Conservation (phyloP, 2,329 filamentous ascomycete species). For the Geosmithia morbida region DNA sequence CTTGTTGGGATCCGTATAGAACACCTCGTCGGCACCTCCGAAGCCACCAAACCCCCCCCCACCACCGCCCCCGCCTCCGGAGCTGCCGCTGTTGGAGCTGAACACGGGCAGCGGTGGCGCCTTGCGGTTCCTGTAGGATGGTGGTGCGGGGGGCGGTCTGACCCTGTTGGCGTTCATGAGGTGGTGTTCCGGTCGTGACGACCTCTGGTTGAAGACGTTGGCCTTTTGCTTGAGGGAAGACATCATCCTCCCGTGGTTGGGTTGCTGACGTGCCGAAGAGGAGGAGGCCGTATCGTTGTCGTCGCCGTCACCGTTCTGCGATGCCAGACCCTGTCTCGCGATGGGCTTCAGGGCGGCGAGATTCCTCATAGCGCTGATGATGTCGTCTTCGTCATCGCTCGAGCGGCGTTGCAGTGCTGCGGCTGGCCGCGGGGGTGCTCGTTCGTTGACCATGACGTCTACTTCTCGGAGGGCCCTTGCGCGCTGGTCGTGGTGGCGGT, state of each 20-base stretch:
- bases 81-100: conserved; percentile 18
- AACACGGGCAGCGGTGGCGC: conserved; percentile 31
- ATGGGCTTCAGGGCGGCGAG: conserved; percentile 9
- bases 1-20: conserved; percentile 57
- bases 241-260: conserved; percentile 25
- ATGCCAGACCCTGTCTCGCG: background rate
- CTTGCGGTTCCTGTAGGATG: conserved; percentile 31
- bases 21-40: conserved; percentile 24
- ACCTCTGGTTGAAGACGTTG: conserved; percentile 37
- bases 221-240: conserved; percentile 41
- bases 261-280: conserved; percentile 3
- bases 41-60: background rate
- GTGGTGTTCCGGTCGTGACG: conserved; percentile 42
- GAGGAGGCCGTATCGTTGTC: background rate
- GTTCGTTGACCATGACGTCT: conserved; percentile 30
- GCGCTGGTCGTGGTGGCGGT: background rate
- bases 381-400: conserved; percentile 15
- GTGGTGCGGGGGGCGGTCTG: conserved; percentile 31
- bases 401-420: conserved; percentile 9
- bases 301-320: background rate
- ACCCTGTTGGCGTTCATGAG: conserved; percentile 29
- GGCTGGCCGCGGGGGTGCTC: conserved; percentile 17
- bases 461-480: background rate
- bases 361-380: conserved; percentile 16
- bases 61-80: background rate